Evolutionary conservation across 257 asterid genomes (phyloP).

Genomic region (Ophiorrhiza pumila): DNA sequence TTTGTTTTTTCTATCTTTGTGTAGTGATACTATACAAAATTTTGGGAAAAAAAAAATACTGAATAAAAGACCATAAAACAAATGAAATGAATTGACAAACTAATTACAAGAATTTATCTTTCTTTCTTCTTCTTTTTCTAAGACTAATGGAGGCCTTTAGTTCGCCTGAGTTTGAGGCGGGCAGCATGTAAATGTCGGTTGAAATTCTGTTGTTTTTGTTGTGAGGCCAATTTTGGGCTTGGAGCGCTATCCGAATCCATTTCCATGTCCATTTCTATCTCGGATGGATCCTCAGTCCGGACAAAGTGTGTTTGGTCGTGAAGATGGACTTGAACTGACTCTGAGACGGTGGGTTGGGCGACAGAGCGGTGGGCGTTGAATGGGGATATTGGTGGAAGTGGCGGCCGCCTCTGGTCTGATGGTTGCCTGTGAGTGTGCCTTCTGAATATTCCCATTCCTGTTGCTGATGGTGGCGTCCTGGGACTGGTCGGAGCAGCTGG

Average conservation of each 20-base stretch:
- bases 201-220: constrained; percentile 16
- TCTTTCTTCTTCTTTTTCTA: background rate
- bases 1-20: background rate
- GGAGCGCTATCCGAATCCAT: constrained; percentile 11
- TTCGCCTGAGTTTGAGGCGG: constrained; percentile 40
- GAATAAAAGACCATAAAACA: background rate
- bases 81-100: background rate
- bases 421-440: constrained; percentile 24
- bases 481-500: constrained; percentile 31
- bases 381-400: constrained; percentile 30
- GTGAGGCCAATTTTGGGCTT: background rate
- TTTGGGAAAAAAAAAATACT: background rate
- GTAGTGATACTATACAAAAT: background rate
- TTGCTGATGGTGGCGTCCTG: constrained; percentile 21
- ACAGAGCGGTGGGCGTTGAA: constrained; percentile 19
- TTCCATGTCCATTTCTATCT: background rate
- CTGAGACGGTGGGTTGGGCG: constrained; percentile 32
- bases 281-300: constrained; percentile 36
- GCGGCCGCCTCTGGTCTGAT: constrained; percentile 37
- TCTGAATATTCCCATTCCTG: constrained; percentile 25
- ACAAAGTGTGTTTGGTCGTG: constrained; percentile 34
- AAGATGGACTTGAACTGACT: constrained; percentile 45
- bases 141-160: constrained; percentile 38
- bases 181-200: constrained; percentile 30
- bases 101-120: background rate